Base-by-base conservation (phyloP, 1,284 basidiomycete genomes). In the Microbotryomycetes sp. region DNA sequence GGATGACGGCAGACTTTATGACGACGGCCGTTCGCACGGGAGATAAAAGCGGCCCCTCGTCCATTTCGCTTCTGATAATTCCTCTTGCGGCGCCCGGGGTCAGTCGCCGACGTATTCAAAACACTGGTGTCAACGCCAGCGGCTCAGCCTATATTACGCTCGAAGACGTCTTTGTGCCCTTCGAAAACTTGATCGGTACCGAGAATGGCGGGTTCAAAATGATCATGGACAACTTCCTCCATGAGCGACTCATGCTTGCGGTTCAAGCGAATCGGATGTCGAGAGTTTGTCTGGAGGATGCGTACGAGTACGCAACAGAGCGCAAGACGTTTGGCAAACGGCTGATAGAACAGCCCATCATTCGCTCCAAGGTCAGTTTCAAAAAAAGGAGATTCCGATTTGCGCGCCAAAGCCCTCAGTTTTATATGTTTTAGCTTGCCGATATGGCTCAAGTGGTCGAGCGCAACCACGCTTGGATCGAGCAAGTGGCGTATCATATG, bases 131-230 rank as follows among this genome's bases (percentile, higher is more conserved):
- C 28, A 66, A 70, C 5, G 71, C 73, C 5, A 65, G 71, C 0
- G 75, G 75, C 1, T 75, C 75, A 5, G 74, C 75, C 0, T 73
- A 70, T 54, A 62, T 76, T 59, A 70, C 72, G 28, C 73, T 75
- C 45, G 75, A 76, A 52, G 57, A 58, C 35, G 70, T 71, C 54
- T 65, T 67, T 52, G 73, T 76, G 0, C 75, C 75, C 1, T 72
- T 72, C 11, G 72, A 73, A 41, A 76, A 76, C 60, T 56, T 75
- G 15, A 70, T 76, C 51, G 75, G 76, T 28, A 66, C 73, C 24
- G 27, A 62, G 51, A 59, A 51, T 18, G 3, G 63, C 24, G 67
- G 59, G 3, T 68, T 66, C 54, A 48, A 51, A 48, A 16, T 54
- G 21, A 52, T 66, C 35, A 61, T 68, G 64, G 53, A 9, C 26